Percentiles rank a stretch among this genome's conserved stretches.
Conservation (phyloP, 352 stramenopile species). For the Globisporangium abappressorium region DNA sequence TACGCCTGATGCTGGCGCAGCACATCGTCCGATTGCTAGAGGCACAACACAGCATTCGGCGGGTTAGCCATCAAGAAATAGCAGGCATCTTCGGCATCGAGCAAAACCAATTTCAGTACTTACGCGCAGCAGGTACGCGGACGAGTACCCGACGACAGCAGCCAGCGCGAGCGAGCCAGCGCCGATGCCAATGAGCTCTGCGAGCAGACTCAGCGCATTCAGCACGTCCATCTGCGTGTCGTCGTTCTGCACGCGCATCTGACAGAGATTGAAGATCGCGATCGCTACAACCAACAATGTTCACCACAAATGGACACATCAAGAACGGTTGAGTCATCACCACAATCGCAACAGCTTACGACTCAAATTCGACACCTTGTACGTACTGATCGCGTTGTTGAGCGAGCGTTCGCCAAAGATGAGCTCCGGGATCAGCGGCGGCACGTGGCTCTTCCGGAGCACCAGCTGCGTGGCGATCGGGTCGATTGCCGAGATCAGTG, state of each 20-base stretch:
- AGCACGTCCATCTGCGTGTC: constrained; percentile 37
- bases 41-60: neutral
- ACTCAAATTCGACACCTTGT: neutral
- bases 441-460: constrained; percentile 81
- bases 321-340: neutral
- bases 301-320: neutral
- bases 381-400: constrained; percentile 81
- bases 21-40: constrained; percentile 37
- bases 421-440: constrained; percentile 89
- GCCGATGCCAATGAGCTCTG: constrained; percentile 45
- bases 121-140: constrained; percentile 23
- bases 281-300: constrained; percentile 33
- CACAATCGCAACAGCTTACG: neutral
- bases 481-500: constrained; percentile 91
- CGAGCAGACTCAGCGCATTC: constrained; percentile 34
- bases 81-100: neutral
- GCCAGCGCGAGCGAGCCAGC: constrained; percentile 47
- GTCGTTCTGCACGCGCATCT: constrained; percentile 53
- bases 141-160: constrained; percentile 48
- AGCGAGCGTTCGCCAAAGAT: constrained; percentile 92
- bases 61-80: no score
- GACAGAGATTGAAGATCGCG: constrained; percentile 73
- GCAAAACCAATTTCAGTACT: constrained; percentile 30
- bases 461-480: constrained; percentile 89
- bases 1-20: constrained; percentile 58